Evolutionary conservation across 2,329 filamentous ascomycete species (phyloP).

Genomic region (Venturia pyrina): DNA sequence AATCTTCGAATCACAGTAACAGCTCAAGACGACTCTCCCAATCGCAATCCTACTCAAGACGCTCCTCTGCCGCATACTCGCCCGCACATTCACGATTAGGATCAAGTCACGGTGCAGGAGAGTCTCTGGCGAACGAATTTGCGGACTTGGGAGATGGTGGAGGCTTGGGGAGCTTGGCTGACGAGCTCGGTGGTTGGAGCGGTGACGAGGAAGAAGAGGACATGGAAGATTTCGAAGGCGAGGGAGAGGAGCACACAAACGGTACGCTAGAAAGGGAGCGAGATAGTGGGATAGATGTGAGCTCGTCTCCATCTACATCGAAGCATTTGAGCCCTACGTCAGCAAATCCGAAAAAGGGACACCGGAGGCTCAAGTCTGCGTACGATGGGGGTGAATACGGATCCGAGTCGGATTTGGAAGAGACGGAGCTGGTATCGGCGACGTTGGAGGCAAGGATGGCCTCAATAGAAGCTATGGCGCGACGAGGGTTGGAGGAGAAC

Average conservation of each 20-base stretch:
- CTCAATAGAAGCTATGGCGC: conserved; percentile 59
- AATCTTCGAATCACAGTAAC: conserved; percentile 4
- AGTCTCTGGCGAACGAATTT: conserved; percentile 12
- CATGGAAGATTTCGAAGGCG: conserved; percentile 31
- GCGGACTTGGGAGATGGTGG: conserved; percentile 29
- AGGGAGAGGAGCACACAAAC: conserved; percentile 43
- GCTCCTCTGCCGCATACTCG: conserved; percentile 9
- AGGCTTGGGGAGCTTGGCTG: conserved; percentile 59
- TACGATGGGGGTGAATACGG: conserved; percentile 70
- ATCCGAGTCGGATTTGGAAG: conserved; percentile 60
- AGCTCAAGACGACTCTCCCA: conserved; percentile 3
- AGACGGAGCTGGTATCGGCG: conserved; percentile 53
- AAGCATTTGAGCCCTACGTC: conserved; percentile 26
- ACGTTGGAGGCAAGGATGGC: conserved; percentile 61
- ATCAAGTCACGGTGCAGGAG: conserved; percentile 7
- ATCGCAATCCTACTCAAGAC: conserved; percentile 5
- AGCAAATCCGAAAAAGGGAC: conserved; percentile 23
- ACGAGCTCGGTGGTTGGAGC: conserved; percentile 68
- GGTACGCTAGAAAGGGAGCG: conserved; percentile 22
- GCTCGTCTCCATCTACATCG: conserved; percentile 16
- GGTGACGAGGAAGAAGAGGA: conserved; percentile 55
- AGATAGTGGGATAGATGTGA: conserved; percentile 12
- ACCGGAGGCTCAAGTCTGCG: conserved; percentile 37
- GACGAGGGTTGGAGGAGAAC: conserved; percentile 52
- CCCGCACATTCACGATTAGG: conserved; percentile 8